Evolutionary conservation across 768 basidiomycete species (phyloP).

Genomic region (Phanerochaete sordida): DNA sequence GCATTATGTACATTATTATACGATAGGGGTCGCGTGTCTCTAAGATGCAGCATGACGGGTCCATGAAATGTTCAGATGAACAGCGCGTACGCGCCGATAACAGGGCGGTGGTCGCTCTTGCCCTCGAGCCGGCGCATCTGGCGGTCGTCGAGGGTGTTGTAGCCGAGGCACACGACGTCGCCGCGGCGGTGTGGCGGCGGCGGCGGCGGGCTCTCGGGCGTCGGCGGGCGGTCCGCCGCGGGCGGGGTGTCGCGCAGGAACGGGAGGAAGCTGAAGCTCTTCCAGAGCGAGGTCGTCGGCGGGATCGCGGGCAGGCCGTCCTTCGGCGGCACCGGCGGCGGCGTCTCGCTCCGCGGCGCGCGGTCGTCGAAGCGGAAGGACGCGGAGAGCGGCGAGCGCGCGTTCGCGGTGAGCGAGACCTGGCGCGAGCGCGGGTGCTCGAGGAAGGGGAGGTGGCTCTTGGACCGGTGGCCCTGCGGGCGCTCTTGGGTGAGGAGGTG

Average conservation of each 20-base stretch:
- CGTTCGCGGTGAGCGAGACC: background rate
- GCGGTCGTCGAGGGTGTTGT: constrained; percentile 71
- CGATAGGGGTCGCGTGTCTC: background rate
- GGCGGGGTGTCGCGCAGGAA: constrained; percentile 39
- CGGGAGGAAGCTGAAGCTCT: constrained; percentile 38
- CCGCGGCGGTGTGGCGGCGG: constrained; percentile 43
- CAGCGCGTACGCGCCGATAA: constrained; percentile 74
- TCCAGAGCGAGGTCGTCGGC: constrained; percentile 38
- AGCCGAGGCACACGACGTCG: constrained; percentile 69
- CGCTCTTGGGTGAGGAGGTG: background rate
- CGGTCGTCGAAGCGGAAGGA: background rate
- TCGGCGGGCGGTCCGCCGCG: constrained; percentile 16
- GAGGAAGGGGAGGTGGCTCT: background rate
- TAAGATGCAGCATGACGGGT: background rate
- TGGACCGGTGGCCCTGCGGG: background rate
- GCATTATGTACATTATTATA: background rate
- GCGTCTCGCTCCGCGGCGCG: background rate
- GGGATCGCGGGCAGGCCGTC: background rate
- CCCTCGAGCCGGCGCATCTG: constrained; percentile 76
- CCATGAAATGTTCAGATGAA: constrained; percentile 38
- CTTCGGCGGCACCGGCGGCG: constrained; percentile 12
- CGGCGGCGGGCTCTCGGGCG: constrained; percentile 15
- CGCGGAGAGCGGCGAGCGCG: background rate
- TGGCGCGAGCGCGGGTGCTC: background rate
- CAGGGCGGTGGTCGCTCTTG: constrained; percentile 80